These are phyloP conservation scores for Penicillium sp. DNA, from an alignment of 2,329 filamentous ascomycete genomes.

Conservation along the genomic window DNA sequence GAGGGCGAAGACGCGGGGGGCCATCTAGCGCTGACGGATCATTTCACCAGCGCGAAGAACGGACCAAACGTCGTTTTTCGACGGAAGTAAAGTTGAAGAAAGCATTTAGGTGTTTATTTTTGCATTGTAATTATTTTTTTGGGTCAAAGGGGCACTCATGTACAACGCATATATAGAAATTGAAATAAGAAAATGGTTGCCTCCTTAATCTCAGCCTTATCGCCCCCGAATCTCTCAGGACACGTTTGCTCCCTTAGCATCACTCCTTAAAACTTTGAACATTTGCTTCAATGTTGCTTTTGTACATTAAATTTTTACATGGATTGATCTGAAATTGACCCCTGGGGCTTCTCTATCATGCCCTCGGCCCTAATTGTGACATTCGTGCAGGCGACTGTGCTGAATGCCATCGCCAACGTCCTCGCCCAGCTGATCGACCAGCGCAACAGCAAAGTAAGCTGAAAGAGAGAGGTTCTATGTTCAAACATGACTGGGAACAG, in stretches of 20 bases:
- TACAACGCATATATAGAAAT: not conserved
- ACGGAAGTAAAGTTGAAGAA: not conserved
- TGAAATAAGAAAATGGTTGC: not conserved
- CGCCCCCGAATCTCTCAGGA: slow-evolving; percentile 15
- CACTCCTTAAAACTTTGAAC: not conserved
- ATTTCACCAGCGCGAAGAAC: slow-evolving; percentile 40
- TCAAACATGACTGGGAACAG: not conserved
- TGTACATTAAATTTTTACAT: slow-evolving; percentile 5
- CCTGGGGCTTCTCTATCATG: slow-evolving; percentile 11
- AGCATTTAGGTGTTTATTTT: not conserved
- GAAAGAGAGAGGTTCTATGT: not conserved
- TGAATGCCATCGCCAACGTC: slow-evolving; percentile 41
- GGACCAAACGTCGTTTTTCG: slow-evolving; percentile 37
- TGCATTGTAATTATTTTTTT: not conserved
- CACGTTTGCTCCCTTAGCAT: slow-evolving; percentile 26
- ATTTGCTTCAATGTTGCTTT: not conserved
- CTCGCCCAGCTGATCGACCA: slow-evolving; percentile 42
- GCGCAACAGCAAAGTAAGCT: slow-evolving; percentile 34
- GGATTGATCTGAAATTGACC: not conserved
- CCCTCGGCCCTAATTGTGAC: slow-evolving; percentile 36
- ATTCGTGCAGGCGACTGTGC: slow-evolving; percentile 38
- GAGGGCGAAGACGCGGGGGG: slow-evolving; percentile 36
- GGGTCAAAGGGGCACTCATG: not conserved
- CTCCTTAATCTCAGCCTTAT: slow-evolving; percentile 5
- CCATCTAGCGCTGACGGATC: slow-evolving; percentile 39